Evolutionary conservation across 345 rosid genomes (phyloP).

Genomic region (Aethionema arabicum): DNA sequence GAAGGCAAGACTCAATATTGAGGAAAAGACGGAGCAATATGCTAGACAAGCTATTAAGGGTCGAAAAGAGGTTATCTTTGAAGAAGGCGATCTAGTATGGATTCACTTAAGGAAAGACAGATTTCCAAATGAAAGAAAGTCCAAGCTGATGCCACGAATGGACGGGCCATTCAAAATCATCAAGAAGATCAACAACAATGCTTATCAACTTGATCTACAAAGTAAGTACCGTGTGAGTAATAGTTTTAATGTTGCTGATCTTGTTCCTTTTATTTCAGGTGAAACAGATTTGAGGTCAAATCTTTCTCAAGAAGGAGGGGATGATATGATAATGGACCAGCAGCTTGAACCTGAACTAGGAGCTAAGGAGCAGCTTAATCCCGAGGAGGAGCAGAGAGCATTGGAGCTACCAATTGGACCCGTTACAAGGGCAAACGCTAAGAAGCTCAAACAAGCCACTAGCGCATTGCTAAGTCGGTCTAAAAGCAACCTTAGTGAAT

Average conservation of each 20-base stretch:
- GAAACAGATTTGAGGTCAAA: neutral
- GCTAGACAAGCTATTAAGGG: neutral
- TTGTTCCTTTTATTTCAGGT: neutral
- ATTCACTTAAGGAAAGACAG: neutral
- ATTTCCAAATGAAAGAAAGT: neutral
- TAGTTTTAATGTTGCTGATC: neutral
- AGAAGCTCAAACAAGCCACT: neutral
- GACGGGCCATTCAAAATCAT: neutral
- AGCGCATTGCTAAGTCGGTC: too few relatives aligned
- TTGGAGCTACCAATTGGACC: neutral
- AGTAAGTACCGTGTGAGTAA: neutral
- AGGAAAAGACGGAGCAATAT: neutral
- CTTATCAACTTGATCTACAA: neutral
- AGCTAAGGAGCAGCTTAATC: neutral
- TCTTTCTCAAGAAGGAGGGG: too few relatives aligned
- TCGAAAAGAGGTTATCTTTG: neutral
- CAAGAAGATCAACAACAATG: constrained; percentile 1
- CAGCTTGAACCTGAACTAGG: neutral
- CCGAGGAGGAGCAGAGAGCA: neutral
- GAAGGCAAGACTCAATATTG: neutral
- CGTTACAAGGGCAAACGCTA: neutral
- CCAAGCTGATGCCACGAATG: neutral
- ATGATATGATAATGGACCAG: neutral
- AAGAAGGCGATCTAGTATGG: neutral
- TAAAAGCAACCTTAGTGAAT: neutral